These are phyloP conservation scores for Lactifluus subvellereus DNA, from an alignment of 768 basidiomycete species.

Conservation along the genomic window DNA sequence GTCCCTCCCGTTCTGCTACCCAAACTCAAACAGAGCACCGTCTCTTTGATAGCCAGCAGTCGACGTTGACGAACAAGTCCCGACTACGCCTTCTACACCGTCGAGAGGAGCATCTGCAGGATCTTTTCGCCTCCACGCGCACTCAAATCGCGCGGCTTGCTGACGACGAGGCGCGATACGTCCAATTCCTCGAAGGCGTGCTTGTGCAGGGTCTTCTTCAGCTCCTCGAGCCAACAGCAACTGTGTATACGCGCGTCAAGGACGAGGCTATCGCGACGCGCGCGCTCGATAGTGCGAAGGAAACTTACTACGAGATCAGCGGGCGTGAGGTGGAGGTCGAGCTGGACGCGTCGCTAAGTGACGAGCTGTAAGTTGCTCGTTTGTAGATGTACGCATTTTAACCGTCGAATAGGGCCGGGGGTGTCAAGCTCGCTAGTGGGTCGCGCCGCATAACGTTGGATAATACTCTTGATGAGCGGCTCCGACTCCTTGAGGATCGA, in stretches of 20 bases:
- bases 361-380: constrained; percentile 53
- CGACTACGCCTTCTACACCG: constrained; percentile 85
- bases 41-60: constrained; percentile 63
- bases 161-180: constrained; percentile 62
- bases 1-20: constrained; percentile 25
- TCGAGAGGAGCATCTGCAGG: constrained; percentile 87
- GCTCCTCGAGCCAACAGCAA: constrained; percentile 69
- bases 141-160: constrained; percentile 55
- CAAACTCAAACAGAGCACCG: background rate
- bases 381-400: background rate
- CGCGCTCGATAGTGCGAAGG: constrained; percentile 59
- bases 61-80: constrained; percentile 94
- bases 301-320: constrained; percentile 70
- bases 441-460: constrained; percentile 80
- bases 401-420: constrained; percentile 61
- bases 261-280: constrained; percentile 60
- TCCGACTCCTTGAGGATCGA: constrained; percentile 84
- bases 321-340: constrained; percentile 56
- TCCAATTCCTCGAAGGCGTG: constrained; percentile 74
- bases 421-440: constrained; percentile 69
- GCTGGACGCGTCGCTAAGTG: constrained; percentile 55
- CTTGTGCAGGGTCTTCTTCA: constrained; percentile 83
- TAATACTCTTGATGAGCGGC: constrained; percentile 90
- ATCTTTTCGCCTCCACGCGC: constrained; percentile 75
- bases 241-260: constrained; percentile 57